A percentile compares a stretch with the other conserved stretches of the same genome.
These are phyloP conservation scores for Tetragonia tetragonoides DNA, from an alignment of 148 eudicot genomes.

Conservation along the genomic window DNA sequence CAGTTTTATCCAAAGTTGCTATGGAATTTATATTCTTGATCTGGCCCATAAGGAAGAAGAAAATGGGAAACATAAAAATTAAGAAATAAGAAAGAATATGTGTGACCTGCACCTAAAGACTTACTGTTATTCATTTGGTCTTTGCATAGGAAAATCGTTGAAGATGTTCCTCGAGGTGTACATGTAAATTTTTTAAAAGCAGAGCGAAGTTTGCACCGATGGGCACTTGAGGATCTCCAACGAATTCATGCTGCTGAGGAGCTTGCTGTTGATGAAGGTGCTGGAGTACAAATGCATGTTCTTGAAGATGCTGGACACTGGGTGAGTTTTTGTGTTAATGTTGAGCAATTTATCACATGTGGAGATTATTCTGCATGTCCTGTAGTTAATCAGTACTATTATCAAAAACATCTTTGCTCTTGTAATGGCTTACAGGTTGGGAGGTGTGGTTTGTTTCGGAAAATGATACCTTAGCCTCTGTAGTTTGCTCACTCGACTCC, in stretches of 20 bases:
- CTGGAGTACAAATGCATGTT: conserved; percentile 92
- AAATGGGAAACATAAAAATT: too few relatives aligned
- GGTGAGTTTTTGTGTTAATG: conserved; percentile 41
- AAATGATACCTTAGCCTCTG: too few relatives aligned
- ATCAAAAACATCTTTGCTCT: too few relatives aligned
- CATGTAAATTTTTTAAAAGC: conserved; percentile 90
- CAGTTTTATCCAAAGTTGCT: not conserved
- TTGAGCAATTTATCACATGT: not conserved
- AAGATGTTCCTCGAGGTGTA: conserved; percentile 90
- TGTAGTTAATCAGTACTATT: too few relatives aligned
- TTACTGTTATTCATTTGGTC: not conserved
- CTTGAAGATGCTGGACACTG: conserved; percentile 98
- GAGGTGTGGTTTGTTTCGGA: too few relatives aligned
- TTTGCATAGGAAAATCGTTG: conserved; percentile 67
- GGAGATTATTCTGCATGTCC: not conserved
- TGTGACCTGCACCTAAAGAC: not conserved
- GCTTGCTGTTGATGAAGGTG: conserved; percentile 76
- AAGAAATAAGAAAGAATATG: not conserved
- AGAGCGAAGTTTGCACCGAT: conserved; percentile 90
- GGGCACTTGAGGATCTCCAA: conserved; percentile 85
- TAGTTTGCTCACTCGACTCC: too few relatives aligned
- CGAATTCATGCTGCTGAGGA: conserved; percentile 93
- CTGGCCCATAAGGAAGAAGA: not conserved
- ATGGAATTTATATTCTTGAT: not conserved
- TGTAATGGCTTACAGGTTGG: too few relatives aligned